Evolutionary conservation across 495 filamentous ascomycete genomes (phyloP).

Genomic region (Cladorrhinum samala): DNA sequence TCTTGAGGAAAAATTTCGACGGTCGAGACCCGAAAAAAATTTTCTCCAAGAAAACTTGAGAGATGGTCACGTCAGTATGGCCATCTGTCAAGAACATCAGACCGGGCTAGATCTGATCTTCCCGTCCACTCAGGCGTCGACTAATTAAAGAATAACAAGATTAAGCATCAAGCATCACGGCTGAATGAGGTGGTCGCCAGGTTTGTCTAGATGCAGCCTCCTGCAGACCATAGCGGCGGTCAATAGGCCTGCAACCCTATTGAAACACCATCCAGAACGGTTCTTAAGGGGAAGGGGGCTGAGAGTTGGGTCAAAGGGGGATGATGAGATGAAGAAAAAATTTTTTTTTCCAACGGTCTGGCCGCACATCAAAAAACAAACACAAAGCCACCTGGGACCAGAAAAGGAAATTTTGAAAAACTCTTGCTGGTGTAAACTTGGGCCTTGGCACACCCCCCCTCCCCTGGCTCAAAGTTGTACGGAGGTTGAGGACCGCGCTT

Average conservation of each 20-base stretch:
- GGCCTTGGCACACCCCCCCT: background rate
- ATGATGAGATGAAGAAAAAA: background rate
- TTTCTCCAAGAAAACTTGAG: too few relatives aligned
- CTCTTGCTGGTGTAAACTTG: background rate
- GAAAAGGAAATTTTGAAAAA: background rate
- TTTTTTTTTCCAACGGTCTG: background rate
- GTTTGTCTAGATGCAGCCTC: background rate
- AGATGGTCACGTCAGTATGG: too few relatives aligned
- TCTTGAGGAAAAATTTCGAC: background rate
- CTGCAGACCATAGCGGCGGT: background rate
- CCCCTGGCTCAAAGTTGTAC: background rate
- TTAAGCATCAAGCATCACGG: background rate
- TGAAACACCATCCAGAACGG: background rate
- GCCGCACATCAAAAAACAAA: background rate
- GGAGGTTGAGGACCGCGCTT: too few relatives aligned
- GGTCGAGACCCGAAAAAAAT: background rate
- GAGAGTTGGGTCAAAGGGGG: background rate
- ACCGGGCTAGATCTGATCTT: background rate
- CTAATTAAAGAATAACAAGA: too few relatives aligned
- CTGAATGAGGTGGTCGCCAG: background rate
- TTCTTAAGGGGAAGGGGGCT: background rate
- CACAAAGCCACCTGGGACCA: background rate
- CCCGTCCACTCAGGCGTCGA: too few relatives aligned
- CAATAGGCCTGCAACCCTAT: background rate
- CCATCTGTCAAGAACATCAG: background rate